phyloP scores from a whole-genome alignment of 2,329 filamentous ascomycete genomes.

The Aspergillus pseudoglaucus region DNA sequence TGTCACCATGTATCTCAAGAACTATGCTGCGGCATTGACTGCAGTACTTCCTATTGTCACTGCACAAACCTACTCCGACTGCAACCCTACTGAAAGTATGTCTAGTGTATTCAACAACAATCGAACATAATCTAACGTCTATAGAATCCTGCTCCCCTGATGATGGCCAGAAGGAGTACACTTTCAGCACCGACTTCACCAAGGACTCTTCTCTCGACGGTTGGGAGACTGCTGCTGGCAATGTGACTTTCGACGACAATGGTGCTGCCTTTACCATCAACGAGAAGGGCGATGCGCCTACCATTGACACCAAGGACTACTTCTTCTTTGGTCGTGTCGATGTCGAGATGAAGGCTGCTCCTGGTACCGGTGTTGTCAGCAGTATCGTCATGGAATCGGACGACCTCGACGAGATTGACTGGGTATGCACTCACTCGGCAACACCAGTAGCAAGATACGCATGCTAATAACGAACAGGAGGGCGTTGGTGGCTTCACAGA shows the following conservation, averaged over 20 bases:
- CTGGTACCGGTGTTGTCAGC: slow-evolving; percentile 85
- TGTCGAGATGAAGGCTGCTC: slow-evolving; percentile 75
- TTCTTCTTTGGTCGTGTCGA: slow-evolving; percentile 96
- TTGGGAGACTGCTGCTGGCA: slow-evolving; percentile 63
- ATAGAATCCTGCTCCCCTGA: slow-evolving; percentile 57
- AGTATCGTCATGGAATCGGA: slow-evolving; percentile 91
- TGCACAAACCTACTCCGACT: slow-evolving; percentile 70
- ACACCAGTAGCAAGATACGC: slow-evolving; percentile 38
- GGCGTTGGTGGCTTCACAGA: slow-evolving; percentile 29
- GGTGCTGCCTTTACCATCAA: slow-evolving; percentile 77
- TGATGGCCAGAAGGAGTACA: slow-evolving; percentile 55
- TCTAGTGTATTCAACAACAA: background rate
- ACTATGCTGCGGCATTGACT: slow-evolving; percentile 24
- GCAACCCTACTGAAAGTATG: slow-evolving; percentile 55
- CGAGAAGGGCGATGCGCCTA: slow-evolving; percentile 73
- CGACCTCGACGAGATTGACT: slow-evolving; percentile 89
- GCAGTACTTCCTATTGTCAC: slow-evolving; percentile 24
- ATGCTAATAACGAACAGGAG: slow-evolving; percentile 42
- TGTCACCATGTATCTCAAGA: slow-evolving; percentile 26
- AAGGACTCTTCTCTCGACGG: slow-evolving; percentile 46
- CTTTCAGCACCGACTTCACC: slow-evolving; percentile 33
- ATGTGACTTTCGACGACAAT: slow-evolving; percentile 58
- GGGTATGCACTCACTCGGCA: slow-evolving; percentile 66
- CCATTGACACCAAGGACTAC: slow-evolving; percentile 83
- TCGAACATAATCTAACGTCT: background rate